Evolutionary conservation across 176 grass and related monocot genomes (phyloP).

Genomic region (Triticum turgidum): DNA sequence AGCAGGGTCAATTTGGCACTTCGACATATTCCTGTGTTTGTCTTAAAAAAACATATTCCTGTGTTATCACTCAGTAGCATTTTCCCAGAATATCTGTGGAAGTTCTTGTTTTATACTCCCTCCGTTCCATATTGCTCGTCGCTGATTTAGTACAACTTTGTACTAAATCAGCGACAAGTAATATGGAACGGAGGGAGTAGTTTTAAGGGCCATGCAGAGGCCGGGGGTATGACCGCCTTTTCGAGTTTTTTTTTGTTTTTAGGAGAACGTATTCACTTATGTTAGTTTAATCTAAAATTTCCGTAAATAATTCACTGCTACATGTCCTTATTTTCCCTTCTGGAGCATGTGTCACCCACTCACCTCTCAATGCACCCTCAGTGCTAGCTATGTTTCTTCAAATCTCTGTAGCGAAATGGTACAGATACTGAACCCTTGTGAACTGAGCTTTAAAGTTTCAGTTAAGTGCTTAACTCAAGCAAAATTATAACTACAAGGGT

Average conservation of each 20-base stretch:
- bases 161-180: too few relatives aligned
- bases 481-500: neutral
- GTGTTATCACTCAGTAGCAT: neutral
- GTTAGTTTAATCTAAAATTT: too few relatives aligned
- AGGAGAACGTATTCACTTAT: too few relatives aligned
- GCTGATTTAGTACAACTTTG: too few relatives aligned
- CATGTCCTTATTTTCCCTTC: neutral
- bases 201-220: too few relatives aligned
- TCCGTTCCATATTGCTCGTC: too few relatives aligned
- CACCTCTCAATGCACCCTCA: neutral
- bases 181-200: too few relatives aligned
- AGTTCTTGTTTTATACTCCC: neutral
- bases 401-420: neutral
- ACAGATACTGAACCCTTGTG: neutral
- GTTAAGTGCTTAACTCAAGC: neutral
- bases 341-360: neutral
- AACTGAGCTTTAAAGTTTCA: neutral
- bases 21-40: too few relatives aligned
- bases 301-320: neutral
- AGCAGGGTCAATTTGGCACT: neutral
- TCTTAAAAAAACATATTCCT: too few relatives aligned
- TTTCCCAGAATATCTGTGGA: neutral
- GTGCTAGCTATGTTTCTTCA: neutral
- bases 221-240: too few relatives aligned
- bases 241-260: too few relatives aligned